Base-by-base conservation (phyloP, 2,329 filamentous ascomycete species). In the Fusarium tricinctum region DNA sequence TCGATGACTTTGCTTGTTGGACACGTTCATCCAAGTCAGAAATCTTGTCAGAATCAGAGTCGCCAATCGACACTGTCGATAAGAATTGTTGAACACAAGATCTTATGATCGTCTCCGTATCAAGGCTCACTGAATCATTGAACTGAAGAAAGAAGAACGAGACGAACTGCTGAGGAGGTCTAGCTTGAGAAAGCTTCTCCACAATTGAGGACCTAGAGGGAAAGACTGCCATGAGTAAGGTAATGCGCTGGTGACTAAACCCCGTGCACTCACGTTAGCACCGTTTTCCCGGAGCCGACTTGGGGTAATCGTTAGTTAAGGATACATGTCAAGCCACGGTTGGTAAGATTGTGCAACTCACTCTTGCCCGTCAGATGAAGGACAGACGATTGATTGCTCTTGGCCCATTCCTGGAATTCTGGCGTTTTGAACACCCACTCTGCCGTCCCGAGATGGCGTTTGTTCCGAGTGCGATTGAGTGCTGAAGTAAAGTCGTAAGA, bases 231-330 rank as follows among this genome's bases (percentile, higher is more conserved):
- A 17, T 54, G 9, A 47, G 32, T 28, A 28, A 30, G 19, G 7
- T 8, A 12, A 9, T 28, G 7, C 5, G 2, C 9, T 22, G 10
- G 13, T 9, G 20, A 23, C 12, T 13, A 8, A 17, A 42, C 3
- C 32, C 20, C 3, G 1, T 23, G 2, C 0, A n/a, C 65, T 19
- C 5, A 68, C 66, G 47, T 20, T 5, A 70, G 13, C 5, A 71
- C 48, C 2, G 66, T 62, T 32, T 71, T 71, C 4, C 68, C 68
- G 33, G 68, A 71, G 1, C 66, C 68, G 42, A 70, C 68, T 70
- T 6, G 0, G 13, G 3, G 8, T 28, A 10, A 28, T 28, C 3
- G 26, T 28, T 9, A 28, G 26, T 5, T 2, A 28, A 28, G 10
- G 10, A 28, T 28, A 28, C 26, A 0, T 23, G 2, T 8, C 0